These are phyloP conservation scores for Zanthoxylum bungeanum DNA, from an alignment of 345 rosid genomes.

Conservation along the genomic window DNA sequence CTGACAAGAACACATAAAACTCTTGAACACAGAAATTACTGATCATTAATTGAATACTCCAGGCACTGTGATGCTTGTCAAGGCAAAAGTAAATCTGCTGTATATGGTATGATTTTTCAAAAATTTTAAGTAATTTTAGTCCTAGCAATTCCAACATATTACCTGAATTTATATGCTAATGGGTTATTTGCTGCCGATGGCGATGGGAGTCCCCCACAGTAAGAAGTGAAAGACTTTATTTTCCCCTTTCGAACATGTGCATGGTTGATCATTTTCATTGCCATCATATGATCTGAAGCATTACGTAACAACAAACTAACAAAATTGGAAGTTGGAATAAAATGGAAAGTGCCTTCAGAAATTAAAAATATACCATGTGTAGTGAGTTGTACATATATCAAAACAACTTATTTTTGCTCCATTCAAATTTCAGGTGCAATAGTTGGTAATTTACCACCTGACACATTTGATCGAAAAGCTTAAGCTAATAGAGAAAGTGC, in stretches of 20 bases:
- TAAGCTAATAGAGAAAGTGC: neutral
- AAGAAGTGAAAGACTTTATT: constrained; percentile 80
- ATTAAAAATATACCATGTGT: neutral
- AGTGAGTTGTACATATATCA: neutral
- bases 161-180: constrained; percentile 94
- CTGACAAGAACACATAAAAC: neutral
- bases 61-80: neutral
- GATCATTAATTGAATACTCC: neutral
- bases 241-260: constrained; percentile 63
- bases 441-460: neutral
- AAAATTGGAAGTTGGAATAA: neutral
- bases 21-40: neutral
- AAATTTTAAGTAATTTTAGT: neutral
- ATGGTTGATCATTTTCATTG: constrained; percentile 86
- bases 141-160: constrained; percentile 2
- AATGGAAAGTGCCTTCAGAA: neutral
- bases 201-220: constrained; percentile 96
- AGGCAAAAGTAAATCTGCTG: neutral
- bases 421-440: neutral
- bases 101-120: neutral
- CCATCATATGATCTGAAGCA: constrained; percentile 93
- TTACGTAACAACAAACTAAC: neutral
- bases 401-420: neutral
- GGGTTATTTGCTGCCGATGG: constrained; percentile 97
- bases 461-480: neutral